Conservation (phyloP, 2,329 filamentous ascomycete genomes). For the Plenodomus lindquistii region DNA sequence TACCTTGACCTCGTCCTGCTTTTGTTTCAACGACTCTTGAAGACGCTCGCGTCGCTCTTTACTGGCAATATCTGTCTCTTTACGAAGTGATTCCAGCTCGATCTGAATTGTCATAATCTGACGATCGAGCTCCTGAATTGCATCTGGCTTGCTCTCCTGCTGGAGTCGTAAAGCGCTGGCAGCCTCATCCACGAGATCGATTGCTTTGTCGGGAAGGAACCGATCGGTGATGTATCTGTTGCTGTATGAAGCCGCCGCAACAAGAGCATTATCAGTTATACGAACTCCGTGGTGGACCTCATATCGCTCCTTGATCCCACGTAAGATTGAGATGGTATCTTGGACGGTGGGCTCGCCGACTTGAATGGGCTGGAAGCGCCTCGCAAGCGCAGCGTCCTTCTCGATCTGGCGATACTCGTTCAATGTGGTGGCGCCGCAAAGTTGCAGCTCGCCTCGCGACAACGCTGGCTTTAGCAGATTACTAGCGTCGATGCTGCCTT, state of each 20-base stretch:
- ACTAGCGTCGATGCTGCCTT: constrained; percentile 94
- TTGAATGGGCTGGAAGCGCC: constrained; percentile 90
- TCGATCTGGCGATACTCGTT: constrained; percentile 93
- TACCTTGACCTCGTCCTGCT: constrained; percentile 74
- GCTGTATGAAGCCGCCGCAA: constrained; percentile 87
- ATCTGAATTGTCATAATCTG: constrained; percentile 98
- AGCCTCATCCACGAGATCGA: constrained; percentile 94
- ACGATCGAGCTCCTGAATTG: constrained; percentile 88
- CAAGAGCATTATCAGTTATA: constrained; percentile 88
- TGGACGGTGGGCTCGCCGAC: constrained; percentile 91
- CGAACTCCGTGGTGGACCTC: constrained; percentile 96
- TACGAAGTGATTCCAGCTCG: constrained; percentile 89
- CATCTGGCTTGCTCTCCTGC: constrained; percentile 95
- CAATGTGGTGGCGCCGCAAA: constrained; percentile 91
- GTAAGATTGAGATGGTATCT: constrained; percentile 91
- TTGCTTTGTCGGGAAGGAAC: constrained; percentile 95
- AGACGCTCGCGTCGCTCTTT: constrained; percentile 86
- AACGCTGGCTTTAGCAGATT: constrained; percentile 92
- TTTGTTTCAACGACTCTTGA: constrained; percentile 72
- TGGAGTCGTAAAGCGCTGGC: constrained; percentile 87
- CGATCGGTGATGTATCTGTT: constrained; percentile 97
- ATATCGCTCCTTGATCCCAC: constrained; percentile 96
- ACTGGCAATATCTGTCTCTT: constrained; percentile 89
- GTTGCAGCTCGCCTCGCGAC: constrained; percentile 91
- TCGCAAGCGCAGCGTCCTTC: constrained; percentile 90